Evolutionary conservation across 495 filamentous ascomycete genomes (phyloP).

Genomic region (Aspergillus sclerotioniger): DNA sequence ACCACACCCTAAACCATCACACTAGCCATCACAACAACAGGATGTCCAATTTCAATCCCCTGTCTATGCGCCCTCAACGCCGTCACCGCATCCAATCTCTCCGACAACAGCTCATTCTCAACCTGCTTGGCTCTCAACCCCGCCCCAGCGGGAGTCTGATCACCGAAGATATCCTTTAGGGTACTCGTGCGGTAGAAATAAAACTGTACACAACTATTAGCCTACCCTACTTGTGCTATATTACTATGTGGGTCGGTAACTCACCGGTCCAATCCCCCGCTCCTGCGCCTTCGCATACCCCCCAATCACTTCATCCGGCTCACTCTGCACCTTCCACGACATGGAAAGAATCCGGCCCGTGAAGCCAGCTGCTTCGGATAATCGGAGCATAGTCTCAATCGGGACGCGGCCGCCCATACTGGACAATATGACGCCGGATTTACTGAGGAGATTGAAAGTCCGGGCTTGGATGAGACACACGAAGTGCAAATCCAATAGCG

Average conservation of each 20-base stretch:
- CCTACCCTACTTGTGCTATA: no score
- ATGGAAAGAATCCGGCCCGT: not conserved
- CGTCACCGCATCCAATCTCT: not conserved
- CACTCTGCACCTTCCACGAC: not conserved
- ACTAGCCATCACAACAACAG: not conserved
- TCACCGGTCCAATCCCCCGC: not conserved
- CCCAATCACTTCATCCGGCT: not conserved
- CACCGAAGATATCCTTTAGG: not conserved
- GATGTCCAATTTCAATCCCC: not conserved
- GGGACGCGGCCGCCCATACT: not conserved
- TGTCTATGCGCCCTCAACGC: not conserved
- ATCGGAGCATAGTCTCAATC: not conserved
- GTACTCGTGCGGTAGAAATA: slow-evolving; percentile 1
- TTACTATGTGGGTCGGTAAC: not conserved
- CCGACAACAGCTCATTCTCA: not conserved
- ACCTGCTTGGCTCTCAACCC: not conserved
- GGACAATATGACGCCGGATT: not conserved
- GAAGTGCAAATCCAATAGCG: not conserved
- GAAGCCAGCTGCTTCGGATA: not conserved
- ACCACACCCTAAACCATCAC: not conserved
- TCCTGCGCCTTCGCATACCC: not conserved
- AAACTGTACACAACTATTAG: no score
- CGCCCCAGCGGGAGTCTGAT: not conserved
- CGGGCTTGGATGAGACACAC: not conserved
- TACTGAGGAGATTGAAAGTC: not conserved